Percentiles rank a stretch among this genome's conserved stretches.
Evolutionary conservation across 1,139 yeast species (phyloP).

Genomic region (Kodamaea alishanica): DNA sequence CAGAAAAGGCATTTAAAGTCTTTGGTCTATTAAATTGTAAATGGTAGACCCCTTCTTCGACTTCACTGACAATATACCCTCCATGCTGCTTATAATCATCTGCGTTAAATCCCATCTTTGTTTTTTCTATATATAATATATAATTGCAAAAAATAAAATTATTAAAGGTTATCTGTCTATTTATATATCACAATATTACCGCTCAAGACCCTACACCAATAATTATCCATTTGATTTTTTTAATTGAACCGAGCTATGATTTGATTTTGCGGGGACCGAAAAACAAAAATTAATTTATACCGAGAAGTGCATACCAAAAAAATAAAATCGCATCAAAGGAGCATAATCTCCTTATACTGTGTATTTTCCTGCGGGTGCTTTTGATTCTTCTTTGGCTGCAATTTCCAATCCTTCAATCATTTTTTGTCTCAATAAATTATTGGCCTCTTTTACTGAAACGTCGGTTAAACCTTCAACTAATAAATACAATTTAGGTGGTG

Average conservation of each 20-base stretch:
- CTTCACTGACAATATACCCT: conserved; percentile 39
- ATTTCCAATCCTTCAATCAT: conserved; percentile 58
- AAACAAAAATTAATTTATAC: background rate
- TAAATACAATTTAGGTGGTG: conserved; percentile 74
- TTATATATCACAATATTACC: too few species aligned
- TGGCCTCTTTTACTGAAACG: conserved; percentile 61
- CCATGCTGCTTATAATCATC: conserved; percentile 32
- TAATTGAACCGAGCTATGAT: conserved; percentile 7
- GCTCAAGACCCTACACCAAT: too few species aligned
- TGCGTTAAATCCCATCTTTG: conserved; percentile 28
- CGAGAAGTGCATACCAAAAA: background rate
- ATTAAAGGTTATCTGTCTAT: too few species aligned
- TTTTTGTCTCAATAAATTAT: conserved; percentile 54
- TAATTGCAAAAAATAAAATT: background rate
- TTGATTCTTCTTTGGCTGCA: conserved; percentile 40
- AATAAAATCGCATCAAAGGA: background rate
- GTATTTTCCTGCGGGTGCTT: conserved; percentile 37
- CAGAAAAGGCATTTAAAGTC: conserved; percentile 57
- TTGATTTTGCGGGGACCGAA: conserved; percentile 7
- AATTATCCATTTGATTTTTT: background rate
- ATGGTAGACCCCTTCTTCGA: conserved; percentile 51
- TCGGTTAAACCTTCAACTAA: conserved; percentile 76
- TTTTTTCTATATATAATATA: background rate
- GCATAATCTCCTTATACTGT: conserved; percentile 24
- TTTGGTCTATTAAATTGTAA: conserved; percentile 64